Base-by-base conservation (phyloP, 1,284 basidiomycete genomes). In the Puccinia brachypodii region DNA sequence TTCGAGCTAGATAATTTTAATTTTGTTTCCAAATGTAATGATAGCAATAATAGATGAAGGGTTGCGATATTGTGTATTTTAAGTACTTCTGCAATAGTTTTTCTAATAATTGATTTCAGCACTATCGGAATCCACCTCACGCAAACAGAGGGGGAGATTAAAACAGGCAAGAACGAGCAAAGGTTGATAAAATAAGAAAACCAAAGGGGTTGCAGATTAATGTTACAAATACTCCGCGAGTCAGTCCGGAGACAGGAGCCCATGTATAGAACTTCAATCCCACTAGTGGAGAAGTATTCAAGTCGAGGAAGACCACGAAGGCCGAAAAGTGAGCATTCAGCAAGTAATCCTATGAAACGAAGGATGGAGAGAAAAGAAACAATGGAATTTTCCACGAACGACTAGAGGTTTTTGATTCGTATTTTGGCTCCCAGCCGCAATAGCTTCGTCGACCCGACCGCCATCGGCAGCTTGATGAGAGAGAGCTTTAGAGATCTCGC, bases 401-500 rank as follows among this genome's bases (percentile, higher is more conserved):
- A 75, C 25, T 56, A 75, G 14, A 60, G 73, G 73, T 40, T 75
- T 58, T 47, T 75, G 73, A 42, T 58, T 68, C 2, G 64, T n/a
- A n/a, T 38, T 19, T 38, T 75, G 53, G 36, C 56, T 60, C 40
- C 73, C 73, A 40, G 73, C 40, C 14, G 73, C 56, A 60, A 75
- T 75, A 60, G 73, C 73, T 60, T 75, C 53, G 31, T 75, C 56
- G 19, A 75, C 73, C 25, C 73, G 33, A 19, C 73, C 73, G 25
- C 73, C 73, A 75, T 75, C 73, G 16, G 73, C 73, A 38, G 73
- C 33, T 31, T 56, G 47, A 28, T 60, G 53, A 33, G 73, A 38
- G 50, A 75, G 53, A 19, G 47, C 50, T n/a, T 75, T 56, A 25
- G 53, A 28, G 22, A 75, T 56, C n/a, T 75, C 50, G 36, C 73